These are phyloP conservation scores for Purpureocillium takamizusanense DNA, from an alignment of 2,329 filamentous ascomycete genomes.

Conservation along the genomic window DNA sequence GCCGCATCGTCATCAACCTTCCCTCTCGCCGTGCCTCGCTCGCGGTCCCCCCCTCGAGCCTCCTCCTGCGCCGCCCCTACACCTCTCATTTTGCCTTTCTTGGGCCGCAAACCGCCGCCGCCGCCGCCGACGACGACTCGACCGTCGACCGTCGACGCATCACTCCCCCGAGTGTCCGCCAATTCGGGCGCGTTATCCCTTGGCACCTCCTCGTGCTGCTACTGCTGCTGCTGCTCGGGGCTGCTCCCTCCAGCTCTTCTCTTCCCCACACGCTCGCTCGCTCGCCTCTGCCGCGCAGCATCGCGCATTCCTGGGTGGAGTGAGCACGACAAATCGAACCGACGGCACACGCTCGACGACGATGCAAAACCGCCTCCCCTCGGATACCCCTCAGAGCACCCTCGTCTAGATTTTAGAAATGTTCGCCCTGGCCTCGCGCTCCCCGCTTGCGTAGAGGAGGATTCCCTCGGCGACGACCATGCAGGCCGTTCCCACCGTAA, in stretches of 20 bases:
- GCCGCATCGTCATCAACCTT: neutral
- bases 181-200: neutral
- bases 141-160: too few species aligned
- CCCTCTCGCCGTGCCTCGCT: neutral
- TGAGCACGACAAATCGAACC: neutral
- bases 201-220: too few species aligned
- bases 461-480: constrained; percentile 35
- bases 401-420: constrained; percentile 17
- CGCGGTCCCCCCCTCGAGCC: constrained; percentile 8
- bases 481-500: constrained; percentile 45
- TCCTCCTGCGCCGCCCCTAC: constrained; percentile 6
- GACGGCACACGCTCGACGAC: neutral
- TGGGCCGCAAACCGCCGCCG: too few species aligned
- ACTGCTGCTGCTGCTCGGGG: too few species aligned
- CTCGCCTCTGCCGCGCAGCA: neutral
- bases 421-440: constrained; percentile 22
- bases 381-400: constrained; percentile 11
- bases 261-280: constrained; percentile 3
- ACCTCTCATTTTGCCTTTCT: neutral
- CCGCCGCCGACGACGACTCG: too few species aligned
- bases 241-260: constrained; percentile 1
- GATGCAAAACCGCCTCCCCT: constrained; percentile 8
- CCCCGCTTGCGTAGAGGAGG: constrained; percentile 24
- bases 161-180: too few species aligned
- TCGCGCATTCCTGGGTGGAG: constrained; percentile 3